These are phyloP conservation scores for Chondrostereum purpureum DNA, from an alignment of 1,284 basidiomycete genomes.

Conservation along the genomic window DNA sequence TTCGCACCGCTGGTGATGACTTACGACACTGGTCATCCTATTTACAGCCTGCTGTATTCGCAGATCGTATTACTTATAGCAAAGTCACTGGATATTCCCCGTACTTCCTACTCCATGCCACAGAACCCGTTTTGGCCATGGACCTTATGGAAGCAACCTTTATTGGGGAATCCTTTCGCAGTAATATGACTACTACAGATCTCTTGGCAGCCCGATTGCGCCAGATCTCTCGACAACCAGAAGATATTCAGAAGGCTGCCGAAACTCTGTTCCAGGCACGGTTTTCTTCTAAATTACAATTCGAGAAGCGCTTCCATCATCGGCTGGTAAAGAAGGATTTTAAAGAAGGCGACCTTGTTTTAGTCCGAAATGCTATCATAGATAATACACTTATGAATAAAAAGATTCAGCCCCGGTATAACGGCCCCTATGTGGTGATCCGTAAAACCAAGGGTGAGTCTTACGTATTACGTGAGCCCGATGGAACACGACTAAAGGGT, in stretches of 20 bases:
- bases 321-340: background rate
- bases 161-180: slow-evolving; percentile 11
- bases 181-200: slow-evolving; percentile 11
- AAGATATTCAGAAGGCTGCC: background rate
- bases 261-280: background rate
- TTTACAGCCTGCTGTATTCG: slow-evolving; percentile 11
- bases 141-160: slow-evolving; percentile 18
- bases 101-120: slow-evolving; percentile 16
- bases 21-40: slow-evolving; percentile 8
- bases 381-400: background rate
- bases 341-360: background rate
- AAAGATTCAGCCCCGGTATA: background rate
- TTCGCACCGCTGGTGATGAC: too few species aligned
- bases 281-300: background rate
- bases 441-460: background rate
- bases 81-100: slow-evolving; percentile 16
- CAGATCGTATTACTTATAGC: slow-evolving; percentile 18
- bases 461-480: background rate
- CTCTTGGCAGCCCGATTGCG: slow-evolving; percentile 12
- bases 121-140: slow-evolving; percentile 16
- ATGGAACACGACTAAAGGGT: background rate
- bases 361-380: background rate
- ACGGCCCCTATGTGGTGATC: background rate
- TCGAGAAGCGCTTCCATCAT: background rate
- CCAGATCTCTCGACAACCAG: slow-evolving; percentile 8